phyloP scores from a whole-genome alignment of 2,329 filamentous ascomycete genomes.

The Penicillium paneum region DNA sequence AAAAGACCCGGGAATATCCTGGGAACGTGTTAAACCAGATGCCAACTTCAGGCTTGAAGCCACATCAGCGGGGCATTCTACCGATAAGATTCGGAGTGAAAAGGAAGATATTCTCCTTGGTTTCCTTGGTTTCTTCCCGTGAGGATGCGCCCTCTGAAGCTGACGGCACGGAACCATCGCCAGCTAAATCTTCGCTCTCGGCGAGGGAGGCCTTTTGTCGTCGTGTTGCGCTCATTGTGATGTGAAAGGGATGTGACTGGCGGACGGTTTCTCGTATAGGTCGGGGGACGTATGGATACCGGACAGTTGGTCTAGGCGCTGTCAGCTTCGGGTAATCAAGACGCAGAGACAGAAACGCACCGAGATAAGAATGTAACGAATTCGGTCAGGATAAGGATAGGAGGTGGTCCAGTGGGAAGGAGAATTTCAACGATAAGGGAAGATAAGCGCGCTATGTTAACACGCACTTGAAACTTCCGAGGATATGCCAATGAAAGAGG shows the following conservation, averaged over 20 bases:
- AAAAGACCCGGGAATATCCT: conserved; percentile 75
- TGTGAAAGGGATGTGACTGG: background rate
- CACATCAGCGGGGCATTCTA: conserved; percentile 41
- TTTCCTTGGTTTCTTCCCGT: conserved; percentile 49
- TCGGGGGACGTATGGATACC: background rate
- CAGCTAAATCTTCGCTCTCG: conserved; percentile 30
- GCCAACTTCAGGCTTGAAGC: background rate
- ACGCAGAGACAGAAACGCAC: background rate
- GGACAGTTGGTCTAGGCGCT: background rate
- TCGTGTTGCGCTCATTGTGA: conserved; percentile 40
- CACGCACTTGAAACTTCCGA: background rate
- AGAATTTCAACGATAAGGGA: background rate
- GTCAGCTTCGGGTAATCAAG: background rate
- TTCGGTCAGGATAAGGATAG: conserved; percentile 4
- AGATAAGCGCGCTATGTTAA: background rate
- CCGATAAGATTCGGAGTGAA: conserved; percentile 81
- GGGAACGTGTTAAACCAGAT: background rate
- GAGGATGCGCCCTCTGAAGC: conserved; percentile 28
- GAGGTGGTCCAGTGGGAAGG: background rate
- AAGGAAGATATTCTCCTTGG: conserved; percentile 72
- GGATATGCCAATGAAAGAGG: background rate
- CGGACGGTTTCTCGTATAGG: background rate
- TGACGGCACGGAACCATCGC: conserved; percentile 32
- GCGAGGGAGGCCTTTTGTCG: conserved; percentile 39
- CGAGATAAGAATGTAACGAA: conserved; percentile 2